Evolutionary conservation across 2,329 filamentous ascomycete species (phyloP).

Genomic region (Hymenoscyphus linearis): DNA sequence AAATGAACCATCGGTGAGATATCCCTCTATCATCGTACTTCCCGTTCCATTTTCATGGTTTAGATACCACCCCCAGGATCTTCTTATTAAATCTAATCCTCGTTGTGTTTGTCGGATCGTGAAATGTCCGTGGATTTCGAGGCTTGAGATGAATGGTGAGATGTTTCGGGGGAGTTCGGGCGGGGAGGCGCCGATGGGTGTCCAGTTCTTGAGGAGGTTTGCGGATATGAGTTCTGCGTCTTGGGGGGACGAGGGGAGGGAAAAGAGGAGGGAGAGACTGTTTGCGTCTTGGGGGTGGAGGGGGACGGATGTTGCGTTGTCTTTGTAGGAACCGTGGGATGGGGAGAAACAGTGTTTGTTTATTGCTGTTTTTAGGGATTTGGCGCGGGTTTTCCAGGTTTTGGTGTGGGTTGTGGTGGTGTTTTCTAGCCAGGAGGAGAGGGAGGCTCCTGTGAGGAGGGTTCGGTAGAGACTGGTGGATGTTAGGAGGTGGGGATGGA

Average conservation of each 20-base stretch:
- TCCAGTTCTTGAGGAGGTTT: slow-evolving; percentile 43
- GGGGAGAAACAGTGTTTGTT: slow-evolving; percentile 22
- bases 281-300: slow-evolving; percentile 58
- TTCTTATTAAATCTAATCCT: slow-evolving; percentile 50
- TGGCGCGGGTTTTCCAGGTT: slow-evolving; percentile 18
- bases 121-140: slow-evolving; percentile 55
- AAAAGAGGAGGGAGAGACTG: slow-evolving; percentile 43
- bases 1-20: slow-evolving; percentile 49
- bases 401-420: slow-evolving; percentile 13
- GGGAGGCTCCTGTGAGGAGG: slow-evolving; percentile 40
- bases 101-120: slow-evolving; percentile 38
- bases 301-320: slow-evolving; percentile 44
- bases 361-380: slow-evolving; percentile 18
- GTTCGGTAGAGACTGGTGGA: slow-evolving; percentile 40
- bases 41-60: slow-evolving; percentile 51
- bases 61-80: slow-evolving; percentile 58
- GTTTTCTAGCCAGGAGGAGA: slow-evolving; percentile 39
- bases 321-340: slow-evolving; percentile 24
- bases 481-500: no score
- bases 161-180: slow-evolving; percentile 54
- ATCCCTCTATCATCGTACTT: slow-evolving; percentile 55
- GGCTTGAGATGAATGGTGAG: slow-evolving; percentile 52
- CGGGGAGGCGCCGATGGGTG: slow-evolving; percentile 46
- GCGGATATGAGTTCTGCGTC: slow-evolving; percentile 32
- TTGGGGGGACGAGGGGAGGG: slow-evolving; percentile 12